A percentile compares a stretch with the other conserved stretches of the same genome.
These are phyloP conservation scores for Penicillium alfredii DNA, from an alignment of 495 filamentous ascomycete genomes.

Conservation along the genomic window DNA sequence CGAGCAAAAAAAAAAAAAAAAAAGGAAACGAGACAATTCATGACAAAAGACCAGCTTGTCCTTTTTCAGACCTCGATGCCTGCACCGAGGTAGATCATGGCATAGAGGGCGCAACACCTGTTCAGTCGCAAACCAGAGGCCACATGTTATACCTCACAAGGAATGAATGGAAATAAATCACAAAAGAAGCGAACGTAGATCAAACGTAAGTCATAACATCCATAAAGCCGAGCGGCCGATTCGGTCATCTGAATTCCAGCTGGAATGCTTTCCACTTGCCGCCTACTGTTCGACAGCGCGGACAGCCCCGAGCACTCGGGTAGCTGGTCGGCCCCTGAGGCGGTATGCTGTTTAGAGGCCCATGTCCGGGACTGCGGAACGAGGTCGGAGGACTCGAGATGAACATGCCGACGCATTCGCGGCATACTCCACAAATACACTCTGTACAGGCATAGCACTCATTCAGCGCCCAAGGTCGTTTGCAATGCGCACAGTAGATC, in stretches of 20 bases:
- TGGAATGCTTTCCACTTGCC: slow-evolving; percentile 52
- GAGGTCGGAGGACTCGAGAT: slow-evolving; percentile 46
- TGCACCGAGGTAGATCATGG: no score
- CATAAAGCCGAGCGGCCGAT: slow-evolving; percentile 25
- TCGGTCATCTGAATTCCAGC: slow-evolving; percentile 44
- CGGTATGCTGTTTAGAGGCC: slow-evolving; percentile 19
- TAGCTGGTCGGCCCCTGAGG: slow-evolving; percentile 37
- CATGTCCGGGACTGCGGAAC: slow-evolving; percentile 36
- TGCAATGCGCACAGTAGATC: slow-evolving; percentile 83
- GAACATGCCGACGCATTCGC: slow-evolving; percentile 74
- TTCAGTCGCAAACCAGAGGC: no score
- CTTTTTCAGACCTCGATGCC: neutral
- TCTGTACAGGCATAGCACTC: slow-evolving; percentile 90
- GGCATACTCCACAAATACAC: slow-evolving; percentile 87
- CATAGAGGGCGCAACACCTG: no score
- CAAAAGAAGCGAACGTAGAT: slow-evolving; percentile 18
- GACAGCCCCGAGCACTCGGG: slow-evolving; percentile 42
- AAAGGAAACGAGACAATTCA: slow-evolving; percentile 1
- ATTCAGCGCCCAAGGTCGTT: slow-evolving; percentile 61
- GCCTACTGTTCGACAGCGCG: slow-evolving; percentile 43
- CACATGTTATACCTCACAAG: no score
- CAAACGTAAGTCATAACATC: slow-evolving; percentile 37
- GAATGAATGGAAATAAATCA: no score
- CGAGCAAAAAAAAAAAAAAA: neutral
- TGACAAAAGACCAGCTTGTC: neutral